Evolutionary conservation across 2,329 filamentous ascomycete species (phyloP).

Genomic region (Diaporthe capsici): DNA sequence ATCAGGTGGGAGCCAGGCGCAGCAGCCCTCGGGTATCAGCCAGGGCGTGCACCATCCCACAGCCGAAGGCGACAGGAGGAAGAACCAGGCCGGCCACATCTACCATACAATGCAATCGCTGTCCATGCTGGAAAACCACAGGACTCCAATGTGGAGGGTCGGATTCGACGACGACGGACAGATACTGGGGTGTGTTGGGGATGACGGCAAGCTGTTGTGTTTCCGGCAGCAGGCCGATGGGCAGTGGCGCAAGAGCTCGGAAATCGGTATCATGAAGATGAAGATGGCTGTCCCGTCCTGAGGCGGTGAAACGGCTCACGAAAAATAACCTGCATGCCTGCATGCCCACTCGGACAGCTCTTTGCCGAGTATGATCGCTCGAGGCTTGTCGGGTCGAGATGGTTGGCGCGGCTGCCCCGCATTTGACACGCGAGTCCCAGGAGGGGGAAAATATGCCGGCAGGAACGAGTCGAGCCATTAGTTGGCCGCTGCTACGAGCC

Average conservation of each 20-base stretch:
- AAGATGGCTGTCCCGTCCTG: slow-evolving; percentile 63
- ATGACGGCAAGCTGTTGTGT: slow-evolving; percentile 77
- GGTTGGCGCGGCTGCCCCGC: slow-evolving; percentile 35
- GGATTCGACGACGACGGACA: slow-evolving; percentile 80
- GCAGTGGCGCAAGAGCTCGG: slow-evolving; percentile 71
- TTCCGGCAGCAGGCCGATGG: slow-evolving; percentile 73
- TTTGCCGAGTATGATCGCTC: slow-evolving; percentile 28
- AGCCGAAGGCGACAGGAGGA: slow-evolving; percentile 63
- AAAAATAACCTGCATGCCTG: not conserved
- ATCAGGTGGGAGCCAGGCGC: slow-evolving; percentile 44
- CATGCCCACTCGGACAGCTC: slow-evolving; percentile 22
- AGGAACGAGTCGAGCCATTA: slow-evolving; percentile 3
- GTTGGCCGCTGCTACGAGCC: not conserved
- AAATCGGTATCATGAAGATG: slow-evolving; percentile 71
- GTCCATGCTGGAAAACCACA: slow-evolving; percentile 76
- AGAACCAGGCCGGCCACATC: slow-evolving; percentile 74
- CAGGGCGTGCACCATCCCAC: slow-evolving; percentile 67
- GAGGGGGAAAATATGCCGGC: not conserved
- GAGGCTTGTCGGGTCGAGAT: not conserved
- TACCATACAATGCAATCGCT: slow-evolving; percentile 74
- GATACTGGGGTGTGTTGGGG: slow-evolving; percentile 81
- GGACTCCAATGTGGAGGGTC: slow-evolving; percentile 82
- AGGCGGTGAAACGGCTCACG: slow-evolving; percentile 6
- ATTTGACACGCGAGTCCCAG: not conserved
- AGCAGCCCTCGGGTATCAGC: slow-evolving; percentile 64